Evolutionary conservation across 257 asterid species (phyloP).

Genomic region (Lycium ferocissimum): DNA sequence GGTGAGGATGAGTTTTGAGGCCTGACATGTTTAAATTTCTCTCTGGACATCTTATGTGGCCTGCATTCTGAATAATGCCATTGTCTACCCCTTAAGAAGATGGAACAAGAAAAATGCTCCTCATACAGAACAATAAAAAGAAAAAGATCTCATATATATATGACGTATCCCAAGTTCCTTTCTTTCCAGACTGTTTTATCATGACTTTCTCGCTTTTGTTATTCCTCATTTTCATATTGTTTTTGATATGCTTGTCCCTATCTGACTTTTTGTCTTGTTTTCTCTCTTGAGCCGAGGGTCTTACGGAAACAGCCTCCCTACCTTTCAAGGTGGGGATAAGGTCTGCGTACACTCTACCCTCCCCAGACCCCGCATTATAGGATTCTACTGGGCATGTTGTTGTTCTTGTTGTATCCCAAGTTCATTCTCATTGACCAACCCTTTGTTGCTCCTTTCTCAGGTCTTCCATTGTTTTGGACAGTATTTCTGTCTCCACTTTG

Average conservation of each 20-base stretch:
- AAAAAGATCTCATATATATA: background rate
- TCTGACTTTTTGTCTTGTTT: too few species aligned
- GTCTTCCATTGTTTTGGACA: conserved; percentile 84
- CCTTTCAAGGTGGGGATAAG: too few species aligned
- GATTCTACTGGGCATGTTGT: background rate
- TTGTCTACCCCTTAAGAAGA: background rate
- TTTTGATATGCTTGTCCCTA: too few species aligned
- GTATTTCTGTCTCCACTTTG: conserved; percentile 84
- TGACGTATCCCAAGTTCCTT: too few species aligned
- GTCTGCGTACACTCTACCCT: too few species aligned
- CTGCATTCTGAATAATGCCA: background rate
- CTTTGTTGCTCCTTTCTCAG: conserved; percentile 42
- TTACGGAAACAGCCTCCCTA: too few species aligned
- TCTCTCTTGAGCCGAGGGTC: too few species aligned
- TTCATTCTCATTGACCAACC: background rate
- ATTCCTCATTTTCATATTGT: too few species aligned
- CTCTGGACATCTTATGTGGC: background rate
- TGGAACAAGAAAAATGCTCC: background rate
- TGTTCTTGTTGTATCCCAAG: background rate
- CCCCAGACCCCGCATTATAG: too few species aligned
- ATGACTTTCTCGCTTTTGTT: too few species aligned
- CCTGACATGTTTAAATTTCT: background rate
- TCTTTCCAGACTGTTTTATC: too few species aligned
- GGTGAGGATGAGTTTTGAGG: background rate
- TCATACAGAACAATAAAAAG: too few species aligned